Percentiles rank a stretch among this genome's conserved stretches.
Conservation (phyloP, 169 alveolate genomes). For the Plasmodium falciparum region DNA sequence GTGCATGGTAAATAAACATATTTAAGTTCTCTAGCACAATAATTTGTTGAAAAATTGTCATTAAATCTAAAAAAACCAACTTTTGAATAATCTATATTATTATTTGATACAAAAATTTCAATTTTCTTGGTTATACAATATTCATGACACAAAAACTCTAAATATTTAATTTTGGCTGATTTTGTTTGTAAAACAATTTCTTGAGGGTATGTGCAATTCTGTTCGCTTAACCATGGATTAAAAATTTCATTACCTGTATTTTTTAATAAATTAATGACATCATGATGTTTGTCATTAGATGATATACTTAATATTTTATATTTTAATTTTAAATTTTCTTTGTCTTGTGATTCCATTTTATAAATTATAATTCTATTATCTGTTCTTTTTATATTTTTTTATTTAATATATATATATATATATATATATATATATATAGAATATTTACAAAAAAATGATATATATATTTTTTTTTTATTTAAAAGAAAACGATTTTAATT, state of each 20-base stretch:
- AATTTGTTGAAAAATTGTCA: slow-evolving; percentile 69
- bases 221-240: slow-evolving; percentile 74
- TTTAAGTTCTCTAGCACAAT: slow-evolving; percentile 77
- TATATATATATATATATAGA: slow-evolving; percentile 1
- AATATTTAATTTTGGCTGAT: slow-evolving; percentile 64
- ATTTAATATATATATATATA: neutral
- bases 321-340: slow-evolving; percentile 61
- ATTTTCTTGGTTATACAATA: slow-evolving; percentile 65
- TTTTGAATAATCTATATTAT: slow-evolving; percentile 61
- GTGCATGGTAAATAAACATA: slow-evolving; percentile 76
- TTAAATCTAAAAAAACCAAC: slow-evolving; percentile 76
- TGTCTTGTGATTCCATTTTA: slow-evolving; percentile 72
- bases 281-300: slow-evolving; percentile 72
- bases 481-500: no score
- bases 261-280: slow-evolving; percentile 48
- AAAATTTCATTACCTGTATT: slow-evolving; percentile 41
- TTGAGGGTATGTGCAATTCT: slow-evolving; percentile 66
- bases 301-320: slow-evolving; percentile 66
- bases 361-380: neutral
- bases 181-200: slow-evolving; percentile 69
- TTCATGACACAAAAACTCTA: slow-evolving; percentile 76
- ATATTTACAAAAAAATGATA: slow-evolving; percentile 7
- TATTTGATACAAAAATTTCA: slow-evolving; percentile 72
- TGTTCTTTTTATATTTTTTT: slow-evolving; percentile 10
- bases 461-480: no score